Evolutionary conservation across 202 grass and related monocot species (phyloP).

Genomic region (Hordeum pubiflorum): DNA sequence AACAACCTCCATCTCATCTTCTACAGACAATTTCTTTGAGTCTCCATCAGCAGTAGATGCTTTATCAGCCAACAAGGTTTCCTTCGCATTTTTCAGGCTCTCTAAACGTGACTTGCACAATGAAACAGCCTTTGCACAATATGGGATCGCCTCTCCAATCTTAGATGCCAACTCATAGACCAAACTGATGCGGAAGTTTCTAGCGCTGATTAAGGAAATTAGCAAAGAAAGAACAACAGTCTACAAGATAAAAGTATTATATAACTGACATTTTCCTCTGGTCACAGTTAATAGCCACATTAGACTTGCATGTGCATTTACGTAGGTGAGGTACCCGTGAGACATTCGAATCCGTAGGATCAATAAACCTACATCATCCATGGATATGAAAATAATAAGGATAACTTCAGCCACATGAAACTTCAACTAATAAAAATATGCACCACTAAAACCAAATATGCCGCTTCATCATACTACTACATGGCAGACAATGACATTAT

Average conservation of each 20-base stretch:
- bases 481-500: not conserved
- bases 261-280: not conserved
- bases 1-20: conserved; percentile 64
- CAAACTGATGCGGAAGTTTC: conserved; percentile 91
- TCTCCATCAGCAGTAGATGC: conserved; percentile 27
- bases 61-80: conserved; percentile 42
- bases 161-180: conserved; percentile 60
- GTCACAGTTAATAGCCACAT: not conserved
- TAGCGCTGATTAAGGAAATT: conserved; percentile 44
- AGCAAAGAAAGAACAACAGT: not conserved
- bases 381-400: not conserved
- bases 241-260: not conserved
- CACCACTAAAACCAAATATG: conserved; percentile 7
- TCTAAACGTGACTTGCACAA: conserved; percentile 47
- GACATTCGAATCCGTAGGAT: not conserved
- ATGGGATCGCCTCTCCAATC: conserved; percentile 63
- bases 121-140: conserved; percentile 68
- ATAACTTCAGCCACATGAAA: not conserved
- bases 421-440: not conserved
- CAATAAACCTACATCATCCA: not conserved
- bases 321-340: not conserved
- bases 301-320: conserved; percentile 8
- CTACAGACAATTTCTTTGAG: conserved; percentile 30
- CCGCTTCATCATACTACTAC: not conserved
- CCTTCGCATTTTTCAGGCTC: conserved; percentile 72